Evolutionary conservation across 2,329 filamentous ascomycete genomes (phyloP).

Genomic region (Calycina herbarum): DNA sequence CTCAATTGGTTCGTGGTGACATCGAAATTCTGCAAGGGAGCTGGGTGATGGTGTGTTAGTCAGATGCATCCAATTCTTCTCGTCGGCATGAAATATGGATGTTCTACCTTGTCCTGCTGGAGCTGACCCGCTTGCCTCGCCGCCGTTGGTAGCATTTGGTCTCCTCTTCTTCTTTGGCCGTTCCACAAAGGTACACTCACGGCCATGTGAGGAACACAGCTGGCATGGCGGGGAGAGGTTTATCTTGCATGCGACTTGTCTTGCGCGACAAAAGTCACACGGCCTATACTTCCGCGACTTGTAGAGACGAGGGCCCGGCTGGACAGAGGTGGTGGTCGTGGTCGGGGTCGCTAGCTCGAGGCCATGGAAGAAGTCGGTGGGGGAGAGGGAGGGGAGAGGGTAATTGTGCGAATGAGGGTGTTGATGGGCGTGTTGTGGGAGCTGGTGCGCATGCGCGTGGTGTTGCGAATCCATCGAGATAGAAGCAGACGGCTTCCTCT

Average conservation of each 20-base stretch:
- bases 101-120: constrained; percentile 10
- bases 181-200: constrained; percentile 48
- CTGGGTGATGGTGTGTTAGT: constrained; percentile 17
- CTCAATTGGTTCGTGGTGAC: constrained; percentile 29
- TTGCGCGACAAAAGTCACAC: constrained; percentile 48
- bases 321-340: constrained; percentile 16
- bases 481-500: background rate
- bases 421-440: constrained; percentile 3
- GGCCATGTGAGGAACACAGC: constrained; percentile 44
- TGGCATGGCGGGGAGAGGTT: constrained; percentile 45
- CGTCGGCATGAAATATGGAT: background rate
- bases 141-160: constrained; percentile 31
- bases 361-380: constrained; percentile 34
- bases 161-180: constrained; percentile 38
- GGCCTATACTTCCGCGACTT: constrained; percentile 40
- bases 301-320: constrained; percentile 36
- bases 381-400: constrained; percentile 28
- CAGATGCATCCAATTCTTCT: background rate
- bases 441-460: constrained; percentile 7
- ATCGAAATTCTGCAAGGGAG: constrained; percentile 32
- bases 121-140: constrained; percentile 23
- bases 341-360: constrained; percentile 25
- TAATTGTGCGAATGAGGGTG: constrained; percentile 21
- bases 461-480: constrained; percentile 8
- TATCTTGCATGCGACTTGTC: constrained; percentile 47